These are phyloP conservation scores for Lithospermum erythrorhizon DNA, from an alignment of 257 asterid genomes.

Conservation along the genomic window DNA sequence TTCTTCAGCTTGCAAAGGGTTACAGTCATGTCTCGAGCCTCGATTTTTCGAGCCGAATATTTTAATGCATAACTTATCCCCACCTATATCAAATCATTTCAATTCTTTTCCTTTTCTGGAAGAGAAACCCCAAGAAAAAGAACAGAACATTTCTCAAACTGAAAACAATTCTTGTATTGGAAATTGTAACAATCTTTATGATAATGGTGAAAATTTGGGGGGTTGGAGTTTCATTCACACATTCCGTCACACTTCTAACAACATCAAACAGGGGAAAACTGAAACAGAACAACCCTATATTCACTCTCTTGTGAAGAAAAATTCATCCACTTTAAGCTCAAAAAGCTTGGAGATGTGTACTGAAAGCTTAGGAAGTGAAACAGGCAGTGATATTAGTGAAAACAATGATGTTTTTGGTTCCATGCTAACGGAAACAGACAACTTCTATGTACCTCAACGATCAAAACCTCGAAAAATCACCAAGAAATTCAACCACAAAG, in stretches of 20 bases:
- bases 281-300: constrained; percentile 25
- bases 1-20: constrained; percentile 6
- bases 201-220: background rate
- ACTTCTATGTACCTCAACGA: background rate
- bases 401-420: constrained; percentile 21
- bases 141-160: background rate
- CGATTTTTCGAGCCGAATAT: too few species aligned
- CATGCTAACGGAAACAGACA: constrained; percentile 10
- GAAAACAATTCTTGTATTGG: background rate
- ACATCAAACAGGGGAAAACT: background rate
- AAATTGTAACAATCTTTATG: background rate
- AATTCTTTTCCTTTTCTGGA: constrained; percentile 19
- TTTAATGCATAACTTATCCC: too few species aligned
- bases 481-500: constrained; percentile 16
- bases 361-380: constrained; percentile 69
- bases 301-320: constrained; percentile 39
- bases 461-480: constrained; percentile 11
- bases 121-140: constrained; percentile 7
- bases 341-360: constrained; percentile 82
- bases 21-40: too few species aligned
- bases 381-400: constrained; percentile 40
- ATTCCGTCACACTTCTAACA: constrained; percentile 7
- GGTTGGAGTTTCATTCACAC: constrained; percentile 29
- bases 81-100: constrained; percentile 18
- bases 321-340: constrained; percentile 27